Base-by-base conservation (phyloP, 371 early-diverging fungal genomes). In the Rhizomucor pusillus region DNA sequence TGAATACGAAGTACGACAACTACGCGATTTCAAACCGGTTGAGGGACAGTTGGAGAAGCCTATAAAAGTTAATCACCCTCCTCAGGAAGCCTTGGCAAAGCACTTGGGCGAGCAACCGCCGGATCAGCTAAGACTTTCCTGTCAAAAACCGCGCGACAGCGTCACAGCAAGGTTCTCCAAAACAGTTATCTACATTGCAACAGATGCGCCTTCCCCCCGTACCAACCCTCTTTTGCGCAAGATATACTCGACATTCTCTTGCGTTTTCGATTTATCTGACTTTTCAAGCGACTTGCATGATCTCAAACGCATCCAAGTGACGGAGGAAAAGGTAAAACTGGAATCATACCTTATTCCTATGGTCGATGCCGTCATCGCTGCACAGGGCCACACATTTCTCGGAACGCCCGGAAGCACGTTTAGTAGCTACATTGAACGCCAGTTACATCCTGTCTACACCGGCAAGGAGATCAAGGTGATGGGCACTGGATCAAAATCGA, bases 341-440 rank as follows among this genome's bases (percentile, higher is more conserved):
- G 65, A 71, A 43, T 63, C 67, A 18, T 80, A 79, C 47, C 47
- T 85, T 40, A 81, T 85, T 29, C 85, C 85, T 6, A 82, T 85
- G 80, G 71, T 85, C 6, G 85, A 85, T 50, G 82, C 83, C 18
- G 76, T 85, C 41, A 81, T 82, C 39, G 66, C 83, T 7, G 74
- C 85, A 14, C 81, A 83, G 46, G 85, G 83, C 0, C 73, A 71
- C 47, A 64, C 74, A 1, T 85, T 85, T 43, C 59, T 69, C 35
- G 84, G 85, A 14, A 85, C 85, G 0, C 73, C 72, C 1, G 75
- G 75, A 49, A 81, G 82, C 19, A 83, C 83, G 2, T 85, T 85
- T 41, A 75, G 80, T 14, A 69, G 67, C 0, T 84, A 84, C 56
- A 84, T 84, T 57, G 65, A 74, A 54, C 67, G 78, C 25, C 79